Evolutionary conservation across 306 rosid genomes (phyloP).

Genomic region (Fragaria iinumae): DNA sequence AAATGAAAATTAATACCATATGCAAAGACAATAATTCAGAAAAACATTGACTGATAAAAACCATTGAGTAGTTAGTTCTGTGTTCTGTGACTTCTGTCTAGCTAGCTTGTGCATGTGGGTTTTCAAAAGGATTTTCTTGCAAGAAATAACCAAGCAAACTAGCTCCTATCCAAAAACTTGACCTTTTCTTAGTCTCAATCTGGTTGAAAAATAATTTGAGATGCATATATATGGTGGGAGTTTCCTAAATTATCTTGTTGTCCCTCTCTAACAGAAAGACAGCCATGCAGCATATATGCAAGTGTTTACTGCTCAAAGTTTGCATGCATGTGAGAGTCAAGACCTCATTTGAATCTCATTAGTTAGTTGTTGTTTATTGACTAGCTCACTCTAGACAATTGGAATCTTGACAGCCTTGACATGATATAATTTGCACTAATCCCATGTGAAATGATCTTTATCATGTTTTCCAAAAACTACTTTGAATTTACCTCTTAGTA

Average conservation of each 20-base stretch:
- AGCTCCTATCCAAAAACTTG: neutral
- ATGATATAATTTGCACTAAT: neutral
- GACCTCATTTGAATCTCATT: neutral
- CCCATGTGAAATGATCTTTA: constrained; percentile 15
- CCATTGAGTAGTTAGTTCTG: neutral
- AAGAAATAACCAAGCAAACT: neutral
- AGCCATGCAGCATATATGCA: constrained; percentile 1
- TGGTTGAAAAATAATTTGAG: neutral
- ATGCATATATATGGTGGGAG: neutral
- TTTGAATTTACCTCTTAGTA: neutral
- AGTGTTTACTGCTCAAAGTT: constrained; percentile 8
- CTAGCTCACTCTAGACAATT: constrained; percentile 18
- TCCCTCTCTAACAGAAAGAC: constrained; percentile 20
- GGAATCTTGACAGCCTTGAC: constrained; percentile 26
- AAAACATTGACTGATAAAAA: neutral
- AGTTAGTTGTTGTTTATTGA: constrained; percentile 2
- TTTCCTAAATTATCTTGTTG: constrained; percentile 12
- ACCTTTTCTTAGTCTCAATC: neutral
- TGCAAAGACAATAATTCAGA: neutral
- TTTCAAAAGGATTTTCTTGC: neutral
- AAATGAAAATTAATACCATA: neutral
- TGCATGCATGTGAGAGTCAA: constrained; percentile 23
- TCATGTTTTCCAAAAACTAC: neutral
- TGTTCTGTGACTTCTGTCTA: neutral
- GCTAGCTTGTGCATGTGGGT: neutral